Evolutionary conservation across 129 eudicot genomes (phyloP).

Genomic region (Flaveria linearis): DNA sequence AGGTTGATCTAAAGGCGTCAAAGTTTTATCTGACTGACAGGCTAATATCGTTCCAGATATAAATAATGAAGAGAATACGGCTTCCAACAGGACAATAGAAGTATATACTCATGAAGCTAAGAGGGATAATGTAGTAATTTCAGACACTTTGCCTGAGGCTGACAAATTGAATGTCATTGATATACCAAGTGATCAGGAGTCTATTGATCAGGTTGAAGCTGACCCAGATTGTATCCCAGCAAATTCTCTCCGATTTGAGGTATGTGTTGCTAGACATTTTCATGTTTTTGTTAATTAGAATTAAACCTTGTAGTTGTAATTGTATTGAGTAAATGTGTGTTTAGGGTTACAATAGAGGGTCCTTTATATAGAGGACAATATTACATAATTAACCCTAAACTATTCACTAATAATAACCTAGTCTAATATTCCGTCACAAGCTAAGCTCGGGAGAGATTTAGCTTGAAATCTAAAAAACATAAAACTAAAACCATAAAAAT

Average conservation of each 20-base stretch:
- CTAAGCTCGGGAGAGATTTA: no score
- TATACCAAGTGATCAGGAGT: constrained; percentile 21
- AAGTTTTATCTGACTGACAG: constrained; percentile 29
- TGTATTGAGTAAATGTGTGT: no score
- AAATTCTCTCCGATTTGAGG: constrained; percentile 71
- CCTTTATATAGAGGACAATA: no score
- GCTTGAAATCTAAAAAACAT: no score
- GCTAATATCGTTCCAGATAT: constrained; percentile 24
- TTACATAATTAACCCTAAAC: no score
- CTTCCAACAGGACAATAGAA: constrained; percentile 15
- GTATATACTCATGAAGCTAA: constrained; percentile 30
- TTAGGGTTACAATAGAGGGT: no score
- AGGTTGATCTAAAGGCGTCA: background rate
- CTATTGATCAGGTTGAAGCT: constrained; percentile 36
- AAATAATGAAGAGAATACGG: constrained; percentile 11
- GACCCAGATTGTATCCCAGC: constrained; percentile 35
- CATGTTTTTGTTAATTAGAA: background rate
- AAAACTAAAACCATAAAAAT: no score
- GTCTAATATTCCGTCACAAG: no score
- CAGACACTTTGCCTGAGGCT: constrained; percentile 12
- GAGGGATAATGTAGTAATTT: constrained; percentile 19
- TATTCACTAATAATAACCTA: no score
- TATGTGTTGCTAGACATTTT: constrained; percentile 14
- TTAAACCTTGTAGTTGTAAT: no score
- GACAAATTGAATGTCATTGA: constrained; percentile 18